Evolutionary conservation across 78 protist genomes (phyloP).

Genomic region (Tieghemostelium lacteum): DNA sequence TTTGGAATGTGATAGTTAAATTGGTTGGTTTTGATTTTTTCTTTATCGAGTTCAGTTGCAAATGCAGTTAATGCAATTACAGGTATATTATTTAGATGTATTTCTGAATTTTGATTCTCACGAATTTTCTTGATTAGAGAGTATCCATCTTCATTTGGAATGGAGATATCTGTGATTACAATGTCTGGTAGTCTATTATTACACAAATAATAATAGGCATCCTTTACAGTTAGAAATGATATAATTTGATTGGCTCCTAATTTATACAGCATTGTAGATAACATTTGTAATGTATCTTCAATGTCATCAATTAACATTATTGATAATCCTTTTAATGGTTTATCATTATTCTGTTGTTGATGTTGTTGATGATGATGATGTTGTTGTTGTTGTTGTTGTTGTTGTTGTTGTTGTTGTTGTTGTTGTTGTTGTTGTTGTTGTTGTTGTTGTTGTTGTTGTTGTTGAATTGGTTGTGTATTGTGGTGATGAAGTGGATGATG

Average conservation of each 20-base stretch:
- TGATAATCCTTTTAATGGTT: neutral
- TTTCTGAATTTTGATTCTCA: neutral
- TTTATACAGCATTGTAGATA: constrained; percentile 40
- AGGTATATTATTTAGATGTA: constrained; percentile 5
- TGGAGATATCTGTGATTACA: constrained; percentile 39
- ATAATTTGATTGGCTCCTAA: constrained; percentile 17
- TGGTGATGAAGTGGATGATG: neutral
- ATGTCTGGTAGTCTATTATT: neutral
- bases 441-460: neutral
- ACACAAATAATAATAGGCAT: neutral
- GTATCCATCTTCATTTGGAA: constrained; percentile 64
- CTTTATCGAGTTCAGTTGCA: constrained; percentile 12
- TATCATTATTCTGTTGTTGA: neutral
- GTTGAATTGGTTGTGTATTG: neutral
- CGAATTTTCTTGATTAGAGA: constrained; percentile 14
- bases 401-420: neutral
- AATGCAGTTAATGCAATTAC: constrained; percentile 51
- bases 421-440: neutral
- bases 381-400: constrained; percentile 9
- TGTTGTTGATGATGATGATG: too few species aligned
- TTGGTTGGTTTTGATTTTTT: constrained; percentile 3
- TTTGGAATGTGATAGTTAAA: constrained; percentile 32
- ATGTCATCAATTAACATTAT: constrained; percentile 43
- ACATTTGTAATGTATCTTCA: constrained; percentile 37
- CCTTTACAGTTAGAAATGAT: constrained; percentile 4